phyloP scores from a whole-genome alignment of 257 asterid species.

The Solanum piurae region DNA sequence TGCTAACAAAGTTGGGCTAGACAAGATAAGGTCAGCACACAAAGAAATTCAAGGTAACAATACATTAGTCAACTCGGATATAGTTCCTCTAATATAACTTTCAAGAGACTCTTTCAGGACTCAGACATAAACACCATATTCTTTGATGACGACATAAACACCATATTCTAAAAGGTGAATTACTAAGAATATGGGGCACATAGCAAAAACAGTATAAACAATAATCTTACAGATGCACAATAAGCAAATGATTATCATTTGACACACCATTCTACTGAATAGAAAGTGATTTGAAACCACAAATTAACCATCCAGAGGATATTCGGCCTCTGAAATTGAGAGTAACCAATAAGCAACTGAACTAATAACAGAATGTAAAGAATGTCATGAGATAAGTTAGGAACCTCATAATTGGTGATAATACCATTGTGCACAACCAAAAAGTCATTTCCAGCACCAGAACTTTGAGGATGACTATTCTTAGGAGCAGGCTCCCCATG shows the following conservation, averaged over 20 bases:
- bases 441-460: constrained; percentile 72
- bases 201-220: background rate
- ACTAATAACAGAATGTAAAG: background rate
- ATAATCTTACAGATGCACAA: background rate
- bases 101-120: background rate
- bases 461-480: constrained; percentile 93
- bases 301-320: background rate
- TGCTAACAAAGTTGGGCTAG: background rate
- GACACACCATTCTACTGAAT: background rate
- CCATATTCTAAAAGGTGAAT: background rate
- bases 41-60: background rate
- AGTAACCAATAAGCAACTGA: background rate
- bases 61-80: background rate
- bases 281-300: background rate
- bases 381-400: background rate
- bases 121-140: background rate
- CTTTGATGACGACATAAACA: background rate
- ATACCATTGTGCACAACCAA: constrained; percentile 95
- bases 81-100: background rate
- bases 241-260: background rate
- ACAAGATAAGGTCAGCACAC: background rate
- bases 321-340: background rate
- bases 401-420: constrained; percentile 90
- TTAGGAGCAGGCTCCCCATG: constrained; percentile 98
- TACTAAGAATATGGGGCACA: background rate